These are phyloP conservation scores for Fragaria iinumae DNA, from an alignment of 306 rosid species.

Conservation along the genomic window DNA sequence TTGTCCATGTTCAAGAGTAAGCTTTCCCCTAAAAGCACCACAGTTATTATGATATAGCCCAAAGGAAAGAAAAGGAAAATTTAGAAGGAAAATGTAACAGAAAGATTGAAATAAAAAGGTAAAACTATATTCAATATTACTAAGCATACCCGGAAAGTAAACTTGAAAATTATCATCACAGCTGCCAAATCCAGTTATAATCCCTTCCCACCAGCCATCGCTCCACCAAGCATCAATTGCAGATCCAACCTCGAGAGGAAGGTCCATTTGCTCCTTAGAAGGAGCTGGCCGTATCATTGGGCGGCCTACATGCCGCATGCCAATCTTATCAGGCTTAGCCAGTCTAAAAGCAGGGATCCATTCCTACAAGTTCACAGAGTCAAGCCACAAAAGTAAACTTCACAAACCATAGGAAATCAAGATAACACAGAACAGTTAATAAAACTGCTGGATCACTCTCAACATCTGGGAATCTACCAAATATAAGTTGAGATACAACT, in stretches of 20 bases:
- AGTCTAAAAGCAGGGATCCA: constrained; percentile 80
- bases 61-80: constrained; percentile 3
- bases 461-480: background rate
- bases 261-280: constrained; percentile 46
- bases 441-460: background rate
- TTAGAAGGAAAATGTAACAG: constrained; percentile 4
- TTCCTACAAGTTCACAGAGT: constrained; percentile 58
- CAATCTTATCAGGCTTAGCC: constrained; percentile 86
- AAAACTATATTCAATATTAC: background rate
- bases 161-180: constrained; percentile 48
- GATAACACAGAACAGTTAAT: background rate
- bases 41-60: background rate
- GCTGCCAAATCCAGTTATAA: constrained; percentile 54
- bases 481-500: background rate
- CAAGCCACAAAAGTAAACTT: constrained; percentile 2
- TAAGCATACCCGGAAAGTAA: constrained; percentile 69
- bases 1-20: constrained; percentile 48
- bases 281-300: constrained; percentile 75
- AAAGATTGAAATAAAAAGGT: background rate
- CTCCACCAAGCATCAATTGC: constrained; percentile 99
- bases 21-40: constrained; percentile 69
- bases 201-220: constrained; percentile 99
- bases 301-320: constrained; percentile 75
- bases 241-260: constrained; percentile 52
- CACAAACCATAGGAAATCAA: constrained; percentile 9